Base-by-base conservation (phyloP, 2,329 filamentous ascomycete species). In the Pyrenophora graminea region DNA sequence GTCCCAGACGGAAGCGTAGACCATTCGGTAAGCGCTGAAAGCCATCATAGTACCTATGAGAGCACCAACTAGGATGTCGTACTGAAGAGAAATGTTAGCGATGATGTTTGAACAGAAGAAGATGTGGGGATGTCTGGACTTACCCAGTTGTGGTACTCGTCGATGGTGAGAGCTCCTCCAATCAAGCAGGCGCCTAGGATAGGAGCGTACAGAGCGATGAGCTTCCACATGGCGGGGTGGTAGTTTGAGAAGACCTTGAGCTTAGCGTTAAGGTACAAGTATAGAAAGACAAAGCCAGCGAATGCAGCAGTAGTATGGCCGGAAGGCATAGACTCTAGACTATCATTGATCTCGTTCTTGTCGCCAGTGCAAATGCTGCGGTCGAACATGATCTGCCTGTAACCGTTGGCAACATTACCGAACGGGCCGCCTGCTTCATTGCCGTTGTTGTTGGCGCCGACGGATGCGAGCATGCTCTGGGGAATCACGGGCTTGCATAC, bases 291-390 rank as follows among this genome's bases (percentile, higher is more conserved):
- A 61, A 89, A 87, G 4, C 86, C 87, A 0, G 85, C 86, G 51
- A 90, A 90, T 0, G 86, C 87, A 1, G 87, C 87, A 0, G 87
- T 89, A 4, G 85, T 85, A 71, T 91, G 88, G 1, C 89, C 89
- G 1, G 83, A 87, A 0, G 88, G 88, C 71, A 91, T 86, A 0
- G 84, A 86, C 66, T 89, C 85, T 0, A 91, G 78, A 1, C 80
- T 79, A 67, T 90, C 87, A 66, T 89, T 81, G 72, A 90, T 88
- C 63, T 85, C 73, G 3, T 80, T 74, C 15, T 72, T 61, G 62
- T 90, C 81, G 6, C 87, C 87, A 0, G 86, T 89, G 77, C 88
- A 91, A 39, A 90, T 82, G 50, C 81, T 84, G 36, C 81, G 80
- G 25, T 88, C 87, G 68, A 85, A 90, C 80, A 88, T 89, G 48